Evolutionary conservation across 1,139 yeast species (phyloP), one percentile per base, ranked within the genome.

Genomic region (Hansenula anomala): DNA sequence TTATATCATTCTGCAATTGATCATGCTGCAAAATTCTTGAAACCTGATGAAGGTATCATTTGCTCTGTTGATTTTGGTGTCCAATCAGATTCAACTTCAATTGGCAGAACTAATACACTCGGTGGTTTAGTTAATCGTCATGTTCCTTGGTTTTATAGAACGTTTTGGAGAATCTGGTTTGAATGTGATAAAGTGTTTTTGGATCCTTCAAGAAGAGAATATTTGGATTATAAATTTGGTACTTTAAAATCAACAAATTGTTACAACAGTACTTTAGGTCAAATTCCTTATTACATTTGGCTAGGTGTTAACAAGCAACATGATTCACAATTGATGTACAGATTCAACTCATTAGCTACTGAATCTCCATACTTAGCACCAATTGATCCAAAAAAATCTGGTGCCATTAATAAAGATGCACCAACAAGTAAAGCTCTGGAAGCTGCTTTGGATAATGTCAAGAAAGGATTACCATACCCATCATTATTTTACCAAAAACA

Each of bases 141-240:
- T 56, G 80, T 78, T 46, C 81, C 88, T 29, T 85, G 94, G 94
- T 48, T 81, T 40, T 70, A 77, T 39, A 69, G 95, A 57, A 82
- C 86, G 33, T 85, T 85, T 58, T 85, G 95, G 95, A 73, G 89
- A 56, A 67, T 81, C 39, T 85, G 95, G 95, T 85, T 85, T 60
- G 95, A 85, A 61, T 82, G 84, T 40, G 95, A 85, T 60, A 75
- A 81, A 48, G 95, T 85, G 4, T 82, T 78, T 52, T 70, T 85
- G 51, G 95, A 85, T 56, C 80, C 89, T 29, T 73, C 89, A 7
- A 77, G 95, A 63, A 76, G 95, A 64, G 88, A 82, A 55, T 85
- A 84, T 60, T 71, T 85, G 55, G 95, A 85, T 60, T 84, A 85
- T 62, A 74, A 76, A 51, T 84, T 84, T 54, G 94, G 94, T 33